Evolutionary conservation across 225 moss, liverwort and hornwort species (phyloP).

Genomic region (Physcomitrellopsis africana): DNA sequence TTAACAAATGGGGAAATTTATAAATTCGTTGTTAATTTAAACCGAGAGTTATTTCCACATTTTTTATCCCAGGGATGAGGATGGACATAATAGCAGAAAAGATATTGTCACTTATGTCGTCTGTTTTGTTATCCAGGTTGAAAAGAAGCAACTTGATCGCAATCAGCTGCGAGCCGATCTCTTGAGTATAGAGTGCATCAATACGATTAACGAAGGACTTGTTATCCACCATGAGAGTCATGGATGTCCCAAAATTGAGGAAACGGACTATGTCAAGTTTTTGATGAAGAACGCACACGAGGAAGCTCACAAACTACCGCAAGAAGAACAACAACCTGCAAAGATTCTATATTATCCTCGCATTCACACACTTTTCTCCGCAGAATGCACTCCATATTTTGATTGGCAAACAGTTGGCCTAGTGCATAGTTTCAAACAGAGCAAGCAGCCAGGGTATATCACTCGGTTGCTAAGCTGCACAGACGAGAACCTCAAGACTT

Average conservation of each 20-base stretch:
- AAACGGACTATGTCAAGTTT: slow-evolving; percentile 70
- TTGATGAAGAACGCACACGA: slow-evolving; percentile 47
- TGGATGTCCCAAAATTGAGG: slow-evolving; percentile 65
- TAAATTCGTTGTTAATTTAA: neutral
- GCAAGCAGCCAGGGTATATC: slow-evolving; percentile 80
- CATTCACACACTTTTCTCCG: slow-evolving; percentile 92
- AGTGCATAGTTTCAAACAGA: slow-evolving; percentile 86
- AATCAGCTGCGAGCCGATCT: slow-evolving; percentile 63
- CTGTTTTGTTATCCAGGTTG: slow-evolving; percentile 56
- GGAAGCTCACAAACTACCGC: slow-evolving; percentile 52
- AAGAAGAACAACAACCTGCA: slow-evolving; percentile 31
- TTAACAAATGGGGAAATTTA: too few species aligned
- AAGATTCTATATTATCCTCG: slow-evolving; percentile 54
- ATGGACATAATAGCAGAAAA: neutral
- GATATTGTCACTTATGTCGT: slow-evolving; percentile 22
- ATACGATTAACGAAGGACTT: slow-evolving; percentile 92
- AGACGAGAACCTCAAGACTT: slow-evolving; percentile 59
- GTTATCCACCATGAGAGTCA: slow-evolving; percentile 71
- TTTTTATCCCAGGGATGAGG: neutral
- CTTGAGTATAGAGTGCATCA: slow-evolving; percentile 91
- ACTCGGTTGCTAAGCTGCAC: slow-evolving; percentile 93
- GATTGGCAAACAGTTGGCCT: slow-evolving; percentile 98
- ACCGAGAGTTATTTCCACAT: neutral
- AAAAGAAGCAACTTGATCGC: slow-evolving; percentile 45
- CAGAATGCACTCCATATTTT: slow-evolving; percentile 80